Evolutionary conservation across 2,329 filamentous ascomycete genomes (phyloP), one percentile per base, ranked within the genome.

Genomic region (Cercospora sp.): DNA sequence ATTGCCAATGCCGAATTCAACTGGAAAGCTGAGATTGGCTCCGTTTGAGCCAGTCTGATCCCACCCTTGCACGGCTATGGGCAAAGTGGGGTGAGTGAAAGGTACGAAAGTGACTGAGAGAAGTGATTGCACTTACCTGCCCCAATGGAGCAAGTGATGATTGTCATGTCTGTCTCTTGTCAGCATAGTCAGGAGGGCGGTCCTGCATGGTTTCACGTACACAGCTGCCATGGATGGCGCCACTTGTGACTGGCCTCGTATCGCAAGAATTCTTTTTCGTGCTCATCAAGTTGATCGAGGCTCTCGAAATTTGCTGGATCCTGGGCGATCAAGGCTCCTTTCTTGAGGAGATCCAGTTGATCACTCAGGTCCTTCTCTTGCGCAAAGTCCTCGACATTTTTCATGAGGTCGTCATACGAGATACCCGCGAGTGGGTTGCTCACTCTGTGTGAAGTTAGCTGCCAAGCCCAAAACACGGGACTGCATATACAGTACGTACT

Each of bases 391-490:
- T 86, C 81, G 2, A 89, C 87, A 68, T 87, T 81, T 20, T 78
- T 76, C 45, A 89, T 76, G 13, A 90, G 82, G 63, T 84, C 77
- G 0, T 84, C 80, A 30, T 83, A 81, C 1, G 84, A 80, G 7
- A 89, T 81, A 0, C 83, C 85, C 1, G 80, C 83, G 3, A 90
- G 79, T 10, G 85, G 85, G 48, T 89, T 89, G 64, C 83, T 80
- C 64, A 87, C 71, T 64, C 72, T 75, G 62, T 45, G 20, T 3
- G 13, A 20, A 51, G 59, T 67, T 13, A 63, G 68, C 61, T 13
- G 20, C 42, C 42, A 48, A 48, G 42, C 42, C 18, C 18, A 18
- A 9, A 31, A 9, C 30, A 9, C 30, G 8, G 30, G 30, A 9
- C 30, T 31, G 30, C 30, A 31, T 31, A 9, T 31, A 9, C 30